Percentiles rank a stretch among this genome's conserved stretches.
Conservation (phyloP, 2,329 filamentous ascomycete species). For the Ascochyta fabae region DNA sequence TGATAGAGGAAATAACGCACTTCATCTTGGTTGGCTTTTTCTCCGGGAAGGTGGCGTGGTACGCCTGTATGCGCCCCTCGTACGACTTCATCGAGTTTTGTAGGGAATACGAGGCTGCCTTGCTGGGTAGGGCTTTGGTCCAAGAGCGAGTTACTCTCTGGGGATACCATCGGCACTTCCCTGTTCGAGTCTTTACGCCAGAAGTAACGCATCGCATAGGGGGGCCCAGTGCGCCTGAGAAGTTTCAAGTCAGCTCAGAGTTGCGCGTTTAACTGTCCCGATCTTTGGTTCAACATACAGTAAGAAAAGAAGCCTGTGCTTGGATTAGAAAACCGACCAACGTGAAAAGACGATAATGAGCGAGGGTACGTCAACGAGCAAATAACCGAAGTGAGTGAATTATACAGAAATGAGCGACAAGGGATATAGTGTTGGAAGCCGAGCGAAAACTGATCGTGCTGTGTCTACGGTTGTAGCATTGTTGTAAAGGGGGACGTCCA, state of each 20-base stretch:
- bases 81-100: neutral
- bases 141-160: neutral
- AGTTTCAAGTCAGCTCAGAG: neutral
- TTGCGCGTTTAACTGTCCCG: too few species aligned
- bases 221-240: too few species aligned
- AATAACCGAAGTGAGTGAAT: neutral
- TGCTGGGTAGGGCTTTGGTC: neutral
- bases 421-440: too few species aligned
- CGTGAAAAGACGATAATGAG: neutral
- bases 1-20: constrained; percentile 32
- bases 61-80: neutral
- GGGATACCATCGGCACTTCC: neutral
- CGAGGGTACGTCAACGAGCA: neutral
- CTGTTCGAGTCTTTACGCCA: neutral
- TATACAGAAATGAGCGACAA: neutral
- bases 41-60: constrained; percentile 12
- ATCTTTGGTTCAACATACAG: neutral
- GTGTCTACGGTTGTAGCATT: neutral
- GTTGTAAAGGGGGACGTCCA: neutral
- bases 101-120: constrained; percentile 1
- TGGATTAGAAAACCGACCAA: neutral
- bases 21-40: constrained; percentile 14
- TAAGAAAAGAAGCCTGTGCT: neutral
- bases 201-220: neutral
- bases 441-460: neutral